Base-by-base conservation (phyloP, 352 stramenopile genomes). In the Plasmopara viticola region DNA sequence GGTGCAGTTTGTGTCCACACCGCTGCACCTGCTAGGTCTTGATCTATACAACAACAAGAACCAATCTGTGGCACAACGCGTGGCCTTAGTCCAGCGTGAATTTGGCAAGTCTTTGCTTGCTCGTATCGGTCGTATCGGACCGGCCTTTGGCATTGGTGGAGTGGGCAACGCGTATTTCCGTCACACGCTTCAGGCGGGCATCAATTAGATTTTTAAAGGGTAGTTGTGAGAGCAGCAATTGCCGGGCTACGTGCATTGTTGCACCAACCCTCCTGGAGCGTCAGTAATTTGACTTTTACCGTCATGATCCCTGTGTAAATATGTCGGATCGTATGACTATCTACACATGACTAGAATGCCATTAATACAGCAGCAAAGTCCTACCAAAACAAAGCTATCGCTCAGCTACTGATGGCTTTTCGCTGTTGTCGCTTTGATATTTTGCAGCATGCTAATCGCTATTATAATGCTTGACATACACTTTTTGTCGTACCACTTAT, bases 1-100 rank as follows among this genome's bases (percentile, higher is more conserved):
- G 29, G 85, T 95, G 46, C 87, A 96, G 60, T 86, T 95, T 46
- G 17, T 95, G 34, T 95, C 85, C 12, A 96, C 87, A 45, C 87
- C 87, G 34, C 66, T 96, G 54, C 87, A 96, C 55, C 60, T 96
- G 42, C 56, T 95, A 0, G 86, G 85, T 10, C 65, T 96, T 10
- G 87, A 96, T 51, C 48, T 96, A 44, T 96, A 96, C 78, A 96
- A 96, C 74, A 76, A 78, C 63, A 66, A 72, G 30, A 54, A 55
- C 12, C 66, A 64, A n/a, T 51, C 28, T 9, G 34, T 64, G 5
- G 20, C 51, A 3, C 53, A 72, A 38, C 80, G 78, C 38, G 40
- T 73, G 47, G 48, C 33, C 6, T 94, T 96, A 50, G 49, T 96
- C 5, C 56, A 70, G 51, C 74, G 78, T 30, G 85, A 95, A 61